Evolutionary conservation across 1,284 basidiomycete genomes (phyloP).

Genomic region (Sutorius eximius): DNA sequence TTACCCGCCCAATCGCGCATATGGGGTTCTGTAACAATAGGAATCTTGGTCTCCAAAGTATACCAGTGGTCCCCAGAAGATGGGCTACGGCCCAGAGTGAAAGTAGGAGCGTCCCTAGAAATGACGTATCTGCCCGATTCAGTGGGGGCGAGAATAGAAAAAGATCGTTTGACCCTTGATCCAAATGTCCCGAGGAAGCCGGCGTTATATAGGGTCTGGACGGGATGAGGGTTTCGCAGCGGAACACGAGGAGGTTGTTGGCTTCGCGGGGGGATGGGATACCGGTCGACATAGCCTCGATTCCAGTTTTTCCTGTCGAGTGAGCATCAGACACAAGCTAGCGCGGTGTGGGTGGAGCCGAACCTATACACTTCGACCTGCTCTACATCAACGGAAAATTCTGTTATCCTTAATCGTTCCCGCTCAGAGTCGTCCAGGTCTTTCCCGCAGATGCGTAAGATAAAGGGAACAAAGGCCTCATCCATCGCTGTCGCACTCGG

Average conservation of each 20-base stretch:
- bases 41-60: slow-evolving; percentile 55
- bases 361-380: slow-evolving; percentile 70
- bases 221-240: slow-evolving; percentile 52
- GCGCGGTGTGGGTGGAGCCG: slow-evolving; percentile 22
- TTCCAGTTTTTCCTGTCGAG: slow-evolving; percentile 41
- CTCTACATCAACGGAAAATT: slow-evolving; percentile 53
- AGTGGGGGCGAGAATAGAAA: slow-evolving; percentile 53
- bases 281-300: slow-evolving; percentile 42
- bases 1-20: slow-evolving; percentile 46
- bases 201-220: slow-evolving; percentile 53
- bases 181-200: slow-evolving; percentile 41
- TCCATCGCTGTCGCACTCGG: slow-evolving; percentile 54
- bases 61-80: slow-evolving; percentile 50
- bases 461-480: slow-evolving; percentile 49
- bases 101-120: slow-evolving; percentile 45
- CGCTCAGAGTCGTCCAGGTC: slow-evolving; percentile 47
- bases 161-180: slow-evolving; percentile 39
- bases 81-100: slow-evolving; percentile 23
- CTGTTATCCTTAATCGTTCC: slow-evolving; percentile 52
- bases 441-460: slow-evolving; percentile 59
- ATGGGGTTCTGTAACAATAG: slow-evolving; percentile 39
- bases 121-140: slow-evolving; percentile 49
- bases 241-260: slow-evolving; percentile 64
- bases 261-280: slow-evolving; percentile 52
- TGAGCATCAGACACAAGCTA: slow-evolving; percentile 8